phyloP scores from a whole-genome alignment of 140 eudicot species.

The Erigeron philadelphicus region DNA sequence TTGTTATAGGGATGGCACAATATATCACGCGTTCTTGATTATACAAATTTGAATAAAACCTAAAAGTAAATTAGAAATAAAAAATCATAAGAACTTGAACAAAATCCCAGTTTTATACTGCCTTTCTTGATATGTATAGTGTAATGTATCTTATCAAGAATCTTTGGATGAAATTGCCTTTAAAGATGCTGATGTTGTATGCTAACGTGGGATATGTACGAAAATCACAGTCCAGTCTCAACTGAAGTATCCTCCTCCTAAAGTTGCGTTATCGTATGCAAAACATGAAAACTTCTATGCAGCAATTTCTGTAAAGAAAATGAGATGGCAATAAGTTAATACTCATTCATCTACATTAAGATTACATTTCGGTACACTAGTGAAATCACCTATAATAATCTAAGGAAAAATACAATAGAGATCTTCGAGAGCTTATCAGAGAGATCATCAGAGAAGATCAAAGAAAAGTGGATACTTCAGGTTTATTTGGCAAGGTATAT shows the following conservation, averaged over 20 bases:
- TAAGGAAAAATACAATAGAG: not conserved
- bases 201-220: conserved; percentile 42
- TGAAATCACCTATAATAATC: not conserved
- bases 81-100: conserved; percentile 28
- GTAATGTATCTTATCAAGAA: conserved; percentile 31
- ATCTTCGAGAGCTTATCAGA: not conserved
- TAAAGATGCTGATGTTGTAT: conserved; percentile 30
- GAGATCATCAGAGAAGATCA: not conserved
- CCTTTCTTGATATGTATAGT: conserved; percentile 35
- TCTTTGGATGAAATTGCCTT: conserved; percentile 23
- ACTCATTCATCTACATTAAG: not conserved
- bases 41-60: conserved; percentile 32
- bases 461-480: too few relatives aligned
- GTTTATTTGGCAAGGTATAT: too few relatives aligned
- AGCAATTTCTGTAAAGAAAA: conserved; percentile 58
- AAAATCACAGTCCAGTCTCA: conserved; percentile 34
- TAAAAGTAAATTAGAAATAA: conserved; percentile 32
- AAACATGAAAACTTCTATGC: conserved; percentile 55
- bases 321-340: conserved; percentile 1
- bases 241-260: conserved; percentile 41
- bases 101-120: conserved; percentile 35
- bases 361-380: not conserved
- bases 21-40: conserved; percentile 27
- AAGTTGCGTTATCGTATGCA: conserved; percentile 44
- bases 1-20: conserved; percentile 34